phyloP scores from a whole-genome alignment of 257 asterid genomes.

The Henckelia pumila region DNA sequence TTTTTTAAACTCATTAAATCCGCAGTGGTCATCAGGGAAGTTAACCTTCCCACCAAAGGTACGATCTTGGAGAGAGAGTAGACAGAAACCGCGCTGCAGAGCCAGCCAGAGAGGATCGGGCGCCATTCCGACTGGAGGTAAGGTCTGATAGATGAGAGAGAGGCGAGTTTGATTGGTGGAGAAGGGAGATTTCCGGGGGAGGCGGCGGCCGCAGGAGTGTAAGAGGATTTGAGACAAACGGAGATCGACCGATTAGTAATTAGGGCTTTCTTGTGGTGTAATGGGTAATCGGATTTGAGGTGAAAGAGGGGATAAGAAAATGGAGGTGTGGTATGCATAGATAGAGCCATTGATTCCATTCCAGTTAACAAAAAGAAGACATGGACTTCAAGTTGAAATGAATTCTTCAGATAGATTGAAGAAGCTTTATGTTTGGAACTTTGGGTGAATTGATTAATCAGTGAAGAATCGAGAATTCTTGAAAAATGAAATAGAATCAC shows the following conservation, averaged over 20 bases:
- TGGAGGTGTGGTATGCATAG: constrained; percentile 32
- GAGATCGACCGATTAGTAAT: background rate
- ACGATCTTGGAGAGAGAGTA: constrained; percentile 76
- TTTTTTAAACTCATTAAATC: constrained; percentile 34
- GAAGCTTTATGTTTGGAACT: too few relatives aligned
- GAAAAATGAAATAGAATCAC: too few relatives aligned
- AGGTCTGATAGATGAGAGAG: constrained; percentile 51
- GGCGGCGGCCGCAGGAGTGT: constrained; percentile 27
- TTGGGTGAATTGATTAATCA: too few relatives aligned
- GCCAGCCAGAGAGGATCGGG: constrained; percentile 71
- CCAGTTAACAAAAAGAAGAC: background rate
- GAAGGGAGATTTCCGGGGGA: constrained; percentile 20
- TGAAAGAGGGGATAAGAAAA: constrained; percentile 21
- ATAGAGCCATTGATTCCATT: constrained; percentile 31
- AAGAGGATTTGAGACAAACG: constrained; percentile 21
- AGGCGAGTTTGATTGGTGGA: constrained; percentile 30
- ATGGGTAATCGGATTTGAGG: constrained; percentile 27
- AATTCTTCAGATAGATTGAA: background rate
- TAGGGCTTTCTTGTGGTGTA: background rate
- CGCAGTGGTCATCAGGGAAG: constrained; percentile 34
- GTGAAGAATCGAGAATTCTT: too few relatives aligned
- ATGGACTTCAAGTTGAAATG: background rate
- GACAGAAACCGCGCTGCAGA: constrained; percentile 70
- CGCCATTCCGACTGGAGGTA: constrained; percentile 70
- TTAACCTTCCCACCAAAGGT: constrained; percentile 57